phyloP scores from a whole-genome alignment of 73 alveolate species.

The Symbiodinium natans region DNA sequence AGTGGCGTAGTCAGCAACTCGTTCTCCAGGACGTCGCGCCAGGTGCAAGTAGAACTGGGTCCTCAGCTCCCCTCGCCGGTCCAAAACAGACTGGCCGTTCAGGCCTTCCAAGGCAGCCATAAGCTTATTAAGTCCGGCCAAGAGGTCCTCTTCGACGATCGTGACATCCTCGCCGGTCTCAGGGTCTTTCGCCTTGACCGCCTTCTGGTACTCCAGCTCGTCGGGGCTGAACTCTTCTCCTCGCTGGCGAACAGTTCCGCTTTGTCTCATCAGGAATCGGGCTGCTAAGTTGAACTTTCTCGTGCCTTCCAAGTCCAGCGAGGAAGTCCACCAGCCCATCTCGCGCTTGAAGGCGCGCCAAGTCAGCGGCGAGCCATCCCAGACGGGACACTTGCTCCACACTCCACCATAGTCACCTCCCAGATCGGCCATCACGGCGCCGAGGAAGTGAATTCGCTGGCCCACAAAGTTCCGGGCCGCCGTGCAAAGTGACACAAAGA shows the following conservation, averaged over 20 bases:
- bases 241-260: background rate
- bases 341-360: background rate
- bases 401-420: too few species aligned
- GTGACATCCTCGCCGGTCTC: background rate
- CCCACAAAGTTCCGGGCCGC: background rate
- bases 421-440: background rate
- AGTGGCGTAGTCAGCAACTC: background rate
- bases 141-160: background rate
- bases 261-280: background rate
- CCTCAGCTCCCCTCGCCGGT: background rate
- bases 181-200: background rate
- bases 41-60: background rate
- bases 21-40: background rate
- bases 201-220: background rate
- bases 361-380: background rate
- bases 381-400: background rate
- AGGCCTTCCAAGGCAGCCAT: background rate
- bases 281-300: background rate
- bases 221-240: conserved; percentile 14
- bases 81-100: background rate
- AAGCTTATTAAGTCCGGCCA: background rate
- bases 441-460: background rate
- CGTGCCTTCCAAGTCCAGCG: background rate
- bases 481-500: background rate
- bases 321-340: background rate